Conservation (phyloP, 345 rosid species). For the Euphorbia lathyris region DNA sequence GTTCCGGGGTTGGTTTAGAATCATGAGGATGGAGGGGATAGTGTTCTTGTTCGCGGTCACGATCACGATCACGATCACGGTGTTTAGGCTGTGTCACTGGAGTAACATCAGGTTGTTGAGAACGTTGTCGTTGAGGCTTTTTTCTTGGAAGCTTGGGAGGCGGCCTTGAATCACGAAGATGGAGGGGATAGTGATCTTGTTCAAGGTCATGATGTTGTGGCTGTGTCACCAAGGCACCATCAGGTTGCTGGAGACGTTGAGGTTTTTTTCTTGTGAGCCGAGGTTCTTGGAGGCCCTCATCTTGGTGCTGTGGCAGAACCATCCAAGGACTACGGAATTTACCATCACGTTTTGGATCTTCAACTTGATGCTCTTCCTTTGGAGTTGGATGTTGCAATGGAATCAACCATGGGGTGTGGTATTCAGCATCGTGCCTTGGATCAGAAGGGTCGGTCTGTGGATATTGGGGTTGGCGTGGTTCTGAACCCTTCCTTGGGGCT, state of each 20-base stretch:
- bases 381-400: not conserved
- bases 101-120: not conserved
- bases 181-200: not conserved
- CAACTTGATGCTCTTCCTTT: not conserved
- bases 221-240: not conserved
- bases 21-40: slow-evolving; percentile 1
- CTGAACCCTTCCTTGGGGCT: slow-evolving; percentile 1
- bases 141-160: not conserved
- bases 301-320: not conserved
- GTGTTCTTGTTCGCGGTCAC: not conserved
- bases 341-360: slow-evolving; percentile 4
- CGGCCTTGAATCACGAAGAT: slow-evolving; percentile 4
- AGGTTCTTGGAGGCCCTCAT: not conserved
- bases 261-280: not conserved
- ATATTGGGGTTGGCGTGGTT: not conserved
- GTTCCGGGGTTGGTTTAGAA: not conserved
- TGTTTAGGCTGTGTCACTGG: not conserved
- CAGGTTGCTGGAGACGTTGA: not conserved
- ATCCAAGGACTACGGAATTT: slow-evolving; percentile 10
- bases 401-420: not conserved
- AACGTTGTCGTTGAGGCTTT: not conserved
- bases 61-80: not conserved
- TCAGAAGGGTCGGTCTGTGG: not conserved
- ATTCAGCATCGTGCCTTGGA: not conserved
- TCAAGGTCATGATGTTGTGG: not conserved